These are phyloP conservation scores for Synchytrium microbalum DNA, from an alignment of 371 early-diverging fungal genomes.

Conservation along the genomic window DNA sequence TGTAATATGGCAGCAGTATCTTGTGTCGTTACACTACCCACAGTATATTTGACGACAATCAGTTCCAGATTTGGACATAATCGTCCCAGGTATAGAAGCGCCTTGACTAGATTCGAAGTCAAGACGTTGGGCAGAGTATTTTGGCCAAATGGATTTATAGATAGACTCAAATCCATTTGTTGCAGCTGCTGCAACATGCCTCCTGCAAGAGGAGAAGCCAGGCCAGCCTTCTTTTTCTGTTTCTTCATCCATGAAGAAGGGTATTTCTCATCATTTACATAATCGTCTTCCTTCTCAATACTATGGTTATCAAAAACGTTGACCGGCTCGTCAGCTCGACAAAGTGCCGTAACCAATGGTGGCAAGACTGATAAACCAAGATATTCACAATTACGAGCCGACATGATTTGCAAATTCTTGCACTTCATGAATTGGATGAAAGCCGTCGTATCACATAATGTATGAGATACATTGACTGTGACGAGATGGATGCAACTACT, in stretches of 20 bases:
- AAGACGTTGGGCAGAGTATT: neutral
- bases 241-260: neutral
- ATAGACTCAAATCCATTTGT: neutral
- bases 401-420: neutral
- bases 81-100: neutral
- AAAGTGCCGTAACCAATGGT: neutral
- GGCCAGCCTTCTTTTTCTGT: neutral
- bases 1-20: neutral
- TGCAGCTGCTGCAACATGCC: neutral
- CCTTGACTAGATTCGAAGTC: neutral
- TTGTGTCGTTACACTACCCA: neutral
- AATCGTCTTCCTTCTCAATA: too few species aligned
- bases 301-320: too few species aligned
- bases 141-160: neutral
- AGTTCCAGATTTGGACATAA: neutral
- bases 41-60: neutral
- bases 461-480: neutral
- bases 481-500: neutral
- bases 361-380: neutral
- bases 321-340: too few species aligned
- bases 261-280: neutral
- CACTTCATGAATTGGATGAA: conserved; percentile 1
- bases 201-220: too few species aligned
- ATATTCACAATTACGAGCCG: neutral
- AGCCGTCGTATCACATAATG: neutral